A percentile compares a stretch with the other conserved stretches of the same genome.
Evolutionary conservation across 192 early-diverging fungal genomes (phyloP).

Genomic region (Lobulomyces angularis): DNA sequence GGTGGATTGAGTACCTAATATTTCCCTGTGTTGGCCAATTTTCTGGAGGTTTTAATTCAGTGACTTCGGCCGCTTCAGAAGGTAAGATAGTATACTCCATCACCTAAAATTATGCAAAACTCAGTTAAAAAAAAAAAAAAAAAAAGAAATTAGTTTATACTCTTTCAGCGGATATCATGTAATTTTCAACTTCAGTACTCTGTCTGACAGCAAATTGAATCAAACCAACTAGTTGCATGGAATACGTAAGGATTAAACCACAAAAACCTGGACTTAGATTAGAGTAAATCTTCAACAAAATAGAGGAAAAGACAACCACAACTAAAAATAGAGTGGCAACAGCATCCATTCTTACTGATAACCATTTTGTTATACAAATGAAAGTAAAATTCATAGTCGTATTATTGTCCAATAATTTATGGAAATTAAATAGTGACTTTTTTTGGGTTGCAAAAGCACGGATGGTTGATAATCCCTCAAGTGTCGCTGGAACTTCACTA

Average conservation of each 20-base stretch:
- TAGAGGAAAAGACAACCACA: slow-evolving; percentile 29
- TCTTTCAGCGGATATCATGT: slow-evolving; percentile 53
- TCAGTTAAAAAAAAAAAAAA: not conserved
- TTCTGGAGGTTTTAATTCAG: slow-evolving; percentile 2
- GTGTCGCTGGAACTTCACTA: slow-evolving; percentile 41
- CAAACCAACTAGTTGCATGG: slow-evolving; percentile 39
- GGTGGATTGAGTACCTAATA: slow-evolving; percentile 30
- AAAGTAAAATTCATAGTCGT: slow-evolving; percentile 40
- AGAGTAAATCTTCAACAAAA: slow-evolving; percentile 21
- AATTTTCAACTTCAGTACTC: slow-evolving; percentile 36
- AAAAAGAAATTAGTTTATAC: slow-evolving; percentile 10
- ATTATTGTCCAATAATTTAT: slow-evolving; percentile 44
- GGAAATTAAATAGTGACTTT: slow-evolving; percentile 40
- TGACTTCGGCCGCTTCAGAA: slow-evolving; percentile 22
- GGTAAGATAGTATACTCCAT: slow-evolving; percentile 41
- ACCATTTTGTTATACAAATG: slow-evolving; percentile 11
- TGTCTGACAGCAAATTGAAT: slow-evolving; percentile 38
- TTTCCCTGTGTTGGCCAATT: slow-evolving; percentile 15
- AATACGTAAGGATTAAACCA: slow-evolving; percentile 36
- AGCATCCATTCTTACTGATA: slow-evolving; percentile 27
- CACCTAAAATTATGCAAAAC: slow-evolving; percentile 21
- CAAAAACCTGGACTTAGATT: slow-evolving; percentile 18
- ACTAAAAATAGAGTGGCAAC: slow-evolving; percentile 33
- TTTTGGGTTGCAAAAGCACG: slow-evolving; percentile 47
- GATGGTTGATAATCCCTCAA: slow-evolving; percentile 58